Conservation (phyloP, 2,329 filamentous ascomycete genomes). For the Sordariomycetes sp. region DNA sequence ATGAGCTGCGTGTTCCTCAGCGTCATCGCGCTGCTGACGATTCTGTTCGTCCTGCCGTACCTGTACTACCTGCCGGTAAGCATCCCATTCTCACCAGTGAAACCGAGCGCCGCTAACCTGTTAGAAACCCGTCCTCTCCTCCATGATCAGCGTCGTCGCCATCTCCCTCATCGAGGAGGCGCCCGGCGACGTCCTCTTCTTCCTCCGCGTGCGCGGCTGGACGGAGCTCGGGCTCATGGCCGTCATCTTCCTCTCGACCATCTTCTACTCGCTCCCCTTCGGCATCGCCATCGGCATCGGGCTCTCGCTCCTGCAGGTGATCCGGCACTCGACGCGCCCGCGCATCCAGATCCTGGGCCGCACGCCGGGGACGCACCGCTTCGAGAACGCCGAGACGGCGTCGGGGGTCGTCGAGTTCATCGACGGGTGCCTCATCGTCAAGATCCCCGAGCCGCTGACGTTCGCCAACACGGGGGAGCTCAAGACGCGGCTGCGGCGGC, state of each 20-base stretch:
- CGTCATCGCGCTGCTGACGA: slow-evolving; percentile 68
- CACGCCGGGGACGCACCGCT: slow-evolving; percentile 70
- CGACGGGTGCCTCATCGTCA: slow-evolving; percentile 88
- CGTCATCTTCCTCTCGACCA: slow-evolving; percentile 81
- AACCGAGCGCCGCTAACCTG: neutral
- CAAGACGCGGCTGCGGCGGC: slow-evolving; percentile 67
- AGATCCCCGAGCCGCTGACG: slow-evolving; percentile 92
- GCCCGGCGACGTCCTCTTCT: slow-evolving; percentile 85
- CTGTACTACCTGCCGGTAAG: slow-evolving; percentile 93
- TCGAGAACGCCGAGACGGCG: slow-evolving; percentile 73
- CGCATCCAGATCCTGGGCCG: slow-evolving; percentile 94
- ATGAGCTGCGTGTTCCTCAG: slow-evolving; percentile 89
- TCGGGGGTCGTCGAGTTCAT: slow-evolving; percentile 73
- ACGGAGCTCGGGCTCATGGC: slow-evolving; percentile 79
- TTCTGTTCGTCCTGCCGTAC: slow-evolving; percentile 75
- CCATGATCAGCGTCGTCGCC: slow-evolving; percentile 92
- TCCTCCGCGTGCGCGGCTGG: slow-evolving; percentile 75
- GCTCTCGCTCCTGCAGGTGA: slow-evolving; percentile 78
- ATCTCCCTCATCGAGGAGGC: slow-evolving; percentile 93
- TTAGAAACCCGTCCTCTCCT: slow-evolving; percentile 83
- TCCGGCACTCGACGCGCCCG: slow-evolving; percentile 81
- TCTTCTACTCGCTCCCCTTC: slow-evolving; percentile 88
- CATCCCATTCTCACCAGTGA: slow-evolving; percentile 10
- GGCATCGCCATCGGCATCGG: slow-evolving; percentile 93
- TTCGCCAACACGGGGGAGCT: slow-evolving; percentile 95